Evolutionary conservation across 192 early-diverging fungal genomes (phyloP), one percentile per base, ranked within the genome.

Genomic region (Coemansia sp.): DNA sequence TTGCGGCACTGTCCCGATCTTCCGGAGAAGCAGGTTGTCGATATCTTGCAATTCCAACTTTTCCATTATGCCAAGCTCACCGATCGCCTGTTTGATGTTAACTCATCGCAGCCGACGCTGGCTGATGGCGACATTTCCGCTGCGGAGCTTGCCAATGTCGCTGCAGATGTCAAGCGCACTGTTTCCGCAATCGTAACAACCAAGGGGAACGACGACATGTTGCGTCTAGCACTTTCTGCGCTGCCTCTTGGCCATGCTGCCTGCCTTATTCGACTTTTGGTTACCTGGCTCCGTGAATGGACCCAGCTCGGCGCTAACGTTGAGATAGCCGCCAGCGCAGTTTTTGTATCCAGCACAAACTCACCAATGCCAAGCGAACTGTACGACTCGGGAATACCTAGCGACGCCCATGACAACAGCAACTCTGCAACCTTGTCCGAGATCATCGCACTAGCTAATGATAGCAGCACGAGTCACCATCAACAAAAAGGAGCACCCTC

Each of bases 1-100:
- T 56, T 83, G 53, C 71, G 57, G 14, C 76, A 63, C 55, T 78
- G 76, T 56, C 76, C 81, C 26, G 81, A 83, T 67, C 63, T 83
- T 14, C 81, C 81, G 35, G 81, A 83, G 61, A 49, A 44, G 39
- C 81, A 83, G 6, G 62, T 75, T 15, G 69, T 63, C n/a, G 75
- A 72, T 21, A 72, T 63, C 34, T 62, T 83, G 30, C 63, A 68
- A 38, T 75, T 78, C 67, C 81, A 83, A 60, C 76, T 83, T 16
- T 18, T 39, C 3, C 72, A 78, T 59, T 83, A 78, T 39, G 35
- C 39, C 2, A 58, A 26, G 4, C 49, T 66, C 44, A 56, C 75
- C 43, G 72, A 68, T 49, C 23, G 35, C 20, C 72, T 83, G 63
- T 83, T 83, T 72, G 69, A 35, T 38, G 20, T 43, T 15, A 35